phyloP scores from a whole-genome alignment of 2,329 filamentous ascomycete genomes.

The Colletotrichum gigasporum region DNA sequence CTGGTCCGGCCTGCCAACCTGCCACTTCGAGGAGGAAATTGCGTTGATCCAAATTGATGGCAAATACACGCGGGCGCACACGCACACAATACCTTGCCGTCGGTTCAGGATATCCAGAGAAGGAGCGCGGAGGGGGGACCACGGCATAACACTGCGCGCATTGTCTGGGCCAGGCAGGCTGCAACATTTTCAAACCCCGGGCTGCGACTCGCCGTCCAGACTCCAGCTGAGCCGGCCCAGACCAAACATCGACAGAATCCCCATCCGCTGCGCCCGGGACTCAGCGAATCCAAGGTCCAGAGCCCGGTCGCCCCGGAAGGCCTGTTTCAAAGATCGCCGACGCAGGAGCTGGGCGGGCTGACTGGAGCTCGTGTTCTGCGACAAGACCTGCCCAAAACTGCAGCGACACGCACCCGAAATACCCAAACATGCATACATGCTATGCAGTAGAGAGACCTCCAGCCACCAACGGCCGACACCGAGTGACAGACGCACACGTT shows the following conservation, averaged over 20 bases:
- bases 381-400: neutral
- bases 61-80: no score
- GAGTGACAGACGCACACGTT: no score
- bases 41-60: neutral
- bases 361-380: neutral
- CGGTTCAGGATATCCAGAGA: no score
- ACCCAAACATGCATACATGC: no score
- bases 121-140: no score
- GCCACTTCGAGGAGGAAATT: slow-evolving; percentile 2
- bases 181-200: neutral
- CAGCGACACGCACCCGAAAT: neutral
- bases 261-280: neutral
- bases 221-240: neutral
- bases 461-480: no score
- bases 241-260: neutral
- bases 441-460: neutral
- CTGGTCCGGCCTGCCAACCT: neutral
- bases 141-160: neutral
- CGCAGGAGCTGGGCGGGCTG: neutral
- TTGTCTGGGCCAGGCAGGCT: neutral
- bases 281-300: neutral
- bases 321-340: neutral
- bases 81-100: no score
- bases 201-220: neutral
- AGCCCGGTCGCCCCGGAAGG: neutral